Conservation (phyloP, 345 rosid genomes). For the Eucalyptus fibrosa region DNA sequence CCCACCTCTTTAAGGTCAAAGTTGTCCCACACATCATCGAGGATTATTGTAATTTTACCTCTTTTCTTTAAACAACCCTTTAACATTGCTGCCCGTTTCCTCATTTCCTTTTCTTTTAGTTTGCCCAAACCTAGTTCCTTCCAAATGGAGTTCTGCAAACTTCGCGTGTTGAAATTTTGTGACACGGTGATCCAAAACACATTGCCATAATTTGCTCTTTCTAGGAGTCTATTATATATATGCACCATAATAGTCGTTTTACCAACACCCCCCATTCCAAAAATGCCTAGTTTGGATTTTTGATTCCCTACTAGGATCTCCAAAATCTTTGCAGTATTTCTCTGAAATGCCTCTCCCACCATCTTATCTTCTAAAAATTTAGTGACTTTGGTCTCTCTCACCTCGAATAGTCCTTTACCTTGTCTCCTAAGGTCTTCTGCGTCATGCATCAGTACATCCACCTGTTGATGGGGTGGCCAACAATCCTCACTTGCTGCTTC, state of each 20-base stretch:
- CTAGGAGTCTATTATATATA: no score
- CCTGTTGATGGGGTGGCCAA: not conserved
- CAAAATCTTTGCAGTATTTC: no score
- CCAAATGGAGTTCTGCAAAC: fast-evolving
- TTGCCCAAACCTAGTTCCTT: fast-evolving
- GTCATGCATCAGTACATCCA: fast-evolving
- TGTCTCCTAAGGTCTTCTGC: not conserved
- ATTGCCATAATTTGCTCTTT: fast-evolving
- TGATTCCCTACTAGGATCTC: fast-evolving
- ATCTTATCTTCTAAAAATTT: no score
- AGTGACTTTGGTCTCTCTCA: fast-evolving
- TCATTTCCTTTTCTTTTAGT: not conserved
- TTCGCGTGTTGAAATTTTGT: fast-evolving
- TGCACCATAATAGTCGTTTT: no score
- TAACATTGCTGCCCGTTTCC: not conserved
- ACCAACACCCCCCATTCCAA: no score
- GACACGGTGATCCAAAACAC: no score
- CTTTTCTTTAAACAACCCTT: fast-evolving
- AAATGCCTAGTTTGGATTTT: no score
- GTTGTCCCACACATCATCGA: not conserved
- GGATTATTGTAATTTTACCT: fast-evolving
- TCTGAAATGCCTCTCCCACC: no score
- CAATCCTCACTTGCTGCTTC: no score
- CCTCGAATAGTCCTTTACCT: not conserved
- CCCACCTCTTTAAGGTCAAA: not conserved